These are phyloP conservation scores for Tanacetum coccineum DNA, from an alignment of 129 eudicot species.

Conservation along the genomic window DNA sequence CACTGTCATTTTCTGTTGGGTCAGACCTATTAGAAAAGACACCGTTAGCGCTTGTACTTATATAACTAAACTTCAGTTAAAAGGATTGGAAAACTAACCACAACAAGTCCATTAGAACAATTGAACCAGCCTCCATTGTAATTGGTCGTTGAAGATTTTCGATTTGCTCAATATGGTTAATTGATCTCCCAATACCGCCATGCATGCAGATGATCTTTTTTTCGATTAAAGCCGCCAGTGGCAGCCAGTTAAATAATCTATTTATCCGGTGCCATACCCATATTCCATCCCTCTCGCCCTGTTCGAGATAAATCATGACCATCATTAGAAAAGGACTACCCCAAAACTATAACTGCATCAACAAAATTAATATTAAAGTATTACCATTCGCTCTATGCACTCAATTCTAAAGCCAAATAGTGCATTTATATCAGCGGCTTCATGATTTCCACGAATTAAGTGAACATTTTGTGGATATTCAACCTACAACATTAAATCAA, in stretches of 20 bases:
- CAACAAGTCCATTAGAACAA: background rate
- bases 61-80: too few relatives aligned
- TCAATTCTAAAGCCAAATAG: too few relatives aligned
- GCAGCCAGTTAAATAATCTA: background rate
- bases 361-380: too few relatives aligned
- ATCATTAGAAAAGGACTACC: too few relatives aligned
- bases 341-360: too few relatives aligned
- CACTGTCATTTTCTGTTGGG: slow-evolving; percentile 3
- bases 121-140: slow-evolving; percentile 1
- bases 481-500: too few relatives aligned
- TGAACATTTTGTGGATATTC: too few relatives aligned
- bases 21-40: background rate
- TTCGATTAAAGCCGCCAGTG: background rate
- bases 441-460: too few relatives aligned
- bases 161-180: background rate
- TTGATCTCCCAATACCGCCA: background rate
- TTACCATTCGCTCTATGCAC: too few relatives aligned
- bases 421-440: too few relatives aligned
- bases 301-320: background rate
- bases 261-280: background rate
- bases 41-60: background rate
- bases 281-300: background rate
- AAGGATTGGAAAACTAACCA: background rate
- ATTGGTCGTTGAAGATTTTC: background rate
- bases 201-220: background rate